Percentiles rank a stretch among this genome's conserved stretches.
Evolutionary conservation across 768 basidiomycete species (phyloP).

Genomic region (Boletus bicolor): DNA sequence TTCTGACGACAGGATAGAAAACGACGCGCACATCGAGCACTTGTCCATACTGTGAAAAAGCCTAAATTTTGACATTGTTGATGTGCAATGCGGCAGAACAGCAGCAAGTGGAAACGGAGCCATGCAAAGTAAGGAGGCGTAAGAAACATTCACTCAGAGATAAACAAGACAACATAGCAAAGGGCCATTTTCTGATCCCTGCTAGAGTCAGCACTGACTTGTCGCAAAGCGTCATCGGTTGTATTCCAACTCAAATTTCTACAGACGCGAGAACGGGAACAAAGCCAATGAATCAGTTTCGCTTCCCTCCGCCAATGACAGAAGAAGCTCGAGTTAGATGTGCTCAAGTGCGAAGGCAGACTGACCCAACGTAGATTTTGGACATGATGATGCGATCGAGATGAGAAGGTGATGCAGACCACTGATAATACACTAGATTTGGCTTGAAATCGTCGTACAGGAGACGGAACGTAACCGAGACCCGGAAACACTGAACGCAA

Average conservation of each 20-base stretch:
- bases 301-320: constrained; percentile 38
- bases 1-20: constrained; percentile 21
- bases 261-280: constrained; percentile 43
- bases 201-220: constrained; percentile 67
- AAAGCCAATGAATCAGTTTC: constrained; percentile 55
- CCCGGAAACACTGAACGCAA: constrained; percentile 45
- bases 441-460: constrained; percentile 50
- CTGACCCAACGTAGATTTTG: constrained; percentile 94
- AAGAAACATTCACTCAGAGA: constrained; percentile 31
- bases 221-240: constrained; percentile 85
- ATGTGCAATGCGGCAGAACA: constrained; percentile 18
- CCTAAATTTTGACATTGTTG: constrained; percentile 45
- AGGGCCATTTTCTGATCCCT: constrained; percentile 19
- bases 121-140: constrained; percentile 29
- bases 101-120: constrained; percentile 17
- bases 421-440: constrained; percentile 47
- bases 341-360: constrained; percentile 57
- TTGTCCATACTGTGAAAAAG: constrained; percentile 77
- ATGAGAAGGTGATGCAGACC: constrained; percentile 23
- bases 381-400: constrained; percentile 46
- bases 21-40: constrained; percentile 87
- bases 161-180: constrained; percentile 48
- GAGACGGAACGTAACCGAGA: constrained; percentile 56
- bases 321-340: constrained; percentile 43
- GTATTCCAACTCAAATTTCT: constrained; percentile 97